Evolutionary conservation across 768 basidiomycete species (phyloP), one percentile per base, ranked within the genome.

Genomic region (Leccinellum albellum): DNA sequence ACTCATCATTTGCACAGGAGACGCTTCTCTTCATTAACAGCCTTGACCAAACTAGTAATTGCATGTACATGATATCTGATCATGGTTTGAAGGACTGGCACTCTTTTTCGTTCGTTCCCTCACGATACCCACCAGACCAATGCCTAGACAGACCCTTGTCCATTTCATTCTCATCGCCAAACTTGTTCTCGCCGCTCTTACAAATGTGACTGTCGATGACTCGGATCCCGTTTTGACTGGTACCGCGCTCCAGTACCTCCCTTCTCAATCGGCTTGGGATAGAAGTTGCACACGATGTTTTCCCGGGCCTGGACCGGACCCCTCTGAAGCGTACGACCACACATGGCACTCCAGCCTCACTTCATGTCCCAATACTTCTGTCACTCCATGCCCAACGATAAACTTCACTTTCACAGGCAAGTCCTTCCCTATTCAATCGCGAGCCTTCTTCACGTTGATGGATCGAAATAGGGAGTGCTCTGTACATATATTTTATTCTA

Each of bases 401-500:
- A 35, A 35, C 33, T 53, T 66, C 23, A 48, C 46, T 13, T 66
- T 61, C 9, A 57, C 37, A 32, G 65, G 65, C 52, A 42, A 4
- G 61, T 29, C 6, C 20, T 5, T 2, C 15, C 6, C 46, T 12
- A 1, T 33, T 45, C 6, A 3, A 14, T 29, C n/a, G 10, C 9
- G 2, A 17, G 3, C 44, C 21, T 31, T 33, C 20, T 47, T 23
- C 28, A 23, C 6, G 8, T n/a, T n/a, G 14, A 26, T 1, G 12
- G 21, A 17, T 20, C n/a, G 10, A 21, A 23, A 26, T 47, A 66
- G 61, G 64, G 13, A 66, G 29, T 8, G 59, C 52, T 1, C 0
- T 66, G 6, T 66, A 66, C 24, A 55, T 66, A 48, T 66, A 55
- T 23, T 66, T 66, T 21, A 66, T 61, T 37, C 5, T 59, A 0